Base-by-base conservation (phyloP, 495 filamentous ascomycete genomes). In the Corynascus novoguineensis region DNA sequence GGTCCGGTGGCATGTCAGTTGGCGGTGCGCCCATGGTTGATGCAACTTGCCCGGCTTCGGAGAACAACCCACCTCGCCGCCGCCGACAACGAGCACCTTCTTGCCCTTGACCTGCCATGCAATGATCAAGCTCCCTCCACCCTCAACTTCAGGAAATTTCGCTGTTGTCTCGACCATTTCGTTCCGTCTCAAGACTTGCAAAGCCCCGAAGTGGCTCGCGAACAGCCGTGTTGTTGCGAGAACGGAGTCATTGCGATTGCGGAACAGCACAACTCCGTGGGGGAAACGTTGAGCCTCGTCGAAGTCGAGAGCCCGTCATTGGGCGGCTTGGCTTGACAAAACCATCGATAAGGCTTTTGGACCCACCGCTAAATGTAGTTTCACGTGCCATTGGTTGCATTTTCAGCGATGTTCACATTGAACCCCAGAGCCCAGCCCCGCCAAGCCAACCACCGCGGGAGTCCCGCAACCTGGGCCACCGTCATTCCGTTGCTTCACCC, bases 21-120 rank as follows among this genome's bases (percentile, higher is more conserved):
- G n/a, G n/a, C n/a, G n/a, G n/a, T n/a, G n/a, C n/a, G n/a, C n/a
- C n/a, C n/a, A n/a, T n/a, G n/a, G n/a, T n/a, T n/a, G n/a, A n/a
- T n/a, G n/a, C n/a, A n/a, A n/a, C n/a, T 4, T 41, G 3, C 10
- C 29, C 29, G 29, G 10, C 5, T 10, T 31, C 29, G 29, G 29
- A 58, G 57, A 58, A 27, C n/a, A n/a, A n/a, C 53, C 75, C 62
- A 95, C 92, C 78, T 97, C 91, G 67, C 93, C 93, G 59, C 93
- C 93, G 55, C 93, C 93, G 8, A 98, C 80, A 2, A 98, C 88
- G 11, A 98, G 71, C 4, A 97, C 83, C 57, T 80, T 76, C 67
- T 92, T 96, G 65, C 85, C 81, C 65, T 82, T 86, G 56, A 93
- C 80, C 74, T 97, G 93, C 90, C 90, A 98, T 62, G 93, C 93